Percentiles rank a stretch among this genome's conserved stretches.
These are phyloP conservation scores for Candolleomyces aberdarensis DNA, from an alignment of 768 basidiomycete genomes.

Conservation along the genomic window DNA sequence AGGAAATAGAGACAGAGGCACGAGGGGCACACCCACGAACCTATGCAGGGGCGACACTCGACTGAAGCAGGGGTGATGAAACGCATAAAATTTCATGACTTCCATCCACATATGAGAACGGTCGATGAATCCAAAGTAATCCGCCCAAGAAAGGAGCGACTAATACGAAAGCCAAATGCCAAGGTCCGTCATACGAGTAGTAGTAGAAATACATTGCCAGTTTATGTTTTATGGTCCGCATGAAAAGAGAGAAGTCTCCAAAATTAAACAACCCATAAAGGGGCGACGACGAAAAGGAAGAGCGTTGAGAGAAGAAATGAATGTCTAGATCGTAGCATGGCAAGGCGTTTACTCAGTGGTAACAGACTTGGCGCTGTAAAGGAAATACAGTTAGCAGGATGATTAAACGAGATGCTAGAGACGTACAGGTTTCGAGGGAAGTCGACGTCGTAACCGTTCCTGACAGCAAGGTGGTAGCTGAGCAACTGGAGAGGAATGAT, in stretches of 20 bases:
- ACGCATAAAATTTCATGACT: too few species aligned
- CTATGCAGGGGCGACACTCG: too few species aligned
- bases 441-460: slow-evolving; percentile 96
- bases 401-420: slow-evolving; percentile 5
- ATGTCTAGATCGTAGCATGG: not conserved
- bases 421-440: slow-evolving; percentile 95
- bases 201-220: not conserved
- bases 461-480: slow-evolving; percentile 94
- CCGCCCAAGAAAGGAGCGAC: too few species aligned
- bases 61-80: too few species aligned
- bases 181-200: not conserved
- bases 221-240: not conserved
- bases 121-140: too few species aligned
- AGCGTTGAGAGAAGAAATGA: too few species aligned
- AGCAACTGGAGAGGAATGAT: slow-evolving; percentile 95
- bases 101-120: too few species aligned
- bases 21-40: too few species aligned
- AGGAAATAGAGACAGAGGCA: too few species aligned
- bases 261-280: not conserved
- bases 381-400: slow-evolving; percentile 6
- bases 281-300: too few species aligned
- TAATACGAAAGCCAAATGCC: not conserved
- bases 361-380: slow-evolving; percentile 68
- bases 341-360: slow-evolving; percentile 55
- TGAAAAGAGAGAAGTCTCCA: not conserved